Evolutionary conservation across 2,329 filamentous ascomycete species (phyloP), one percentile per base, ranked within the genome.

Genomic region (Alternaria sp.): DNA sequence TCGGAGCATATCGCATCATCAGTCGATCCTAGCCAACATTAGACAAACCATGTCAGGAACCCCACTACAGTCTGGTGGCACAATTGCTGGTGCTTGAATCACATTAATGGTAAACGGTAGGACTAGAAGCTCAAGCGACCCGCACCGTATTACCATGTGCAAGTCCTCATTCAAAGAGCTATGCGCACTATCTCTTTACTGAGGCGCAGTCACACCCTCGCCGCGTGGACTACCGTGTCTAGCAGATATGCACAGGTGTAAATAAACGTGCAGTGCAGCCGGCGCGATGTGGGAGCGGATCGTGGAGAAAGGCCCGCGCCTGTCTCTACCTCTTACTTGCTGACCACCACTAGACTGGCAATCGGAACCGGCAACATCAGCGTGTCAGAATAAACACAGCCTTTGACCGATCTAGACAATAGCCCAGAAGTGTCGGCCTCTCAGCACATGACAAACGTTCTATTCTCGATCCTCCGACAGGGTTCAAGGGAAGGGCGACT

Each of bases 231-330:
- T 53, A 66, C 48, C 68, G 67, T 68, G 64, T 67, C 65, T 71
- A 70, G 69, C 62, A 68, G 54, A 62, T 64, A 73, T 77, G 75
- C 75, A 75, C 69, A 75, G 68, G 71, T 75, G 69, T 67, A 75
- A 77, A 76, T 78, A 78, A 78, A 76, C 71, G 75, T 77, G 76
- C 75, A 78, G 75, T 66, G 75, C 76, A 78, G 67, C 76, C 70
- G 74, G 75, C 75, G 75, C 75, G 72, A 73, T 73, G 74, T 76
- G 75, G 68, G 68, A 69, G 70, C 73, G 74, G 75, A 75, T 78
- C 73, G 75, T 74, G 70, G 71, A 70, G 70, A 70, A 68, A 70
- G 61, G 67, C 65, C 68, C 65, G 67, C 70, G 67, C 65, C 71
- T 68, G 68, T 67, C 58, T 71, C 69, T 70, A 71, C 73, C 68